These are phyloP conservation scores for Phialemonium atrogriseum DNA, from an alignment of 2,329 filamentous ascomycete species.

Conservation along the genomic window DNA sequence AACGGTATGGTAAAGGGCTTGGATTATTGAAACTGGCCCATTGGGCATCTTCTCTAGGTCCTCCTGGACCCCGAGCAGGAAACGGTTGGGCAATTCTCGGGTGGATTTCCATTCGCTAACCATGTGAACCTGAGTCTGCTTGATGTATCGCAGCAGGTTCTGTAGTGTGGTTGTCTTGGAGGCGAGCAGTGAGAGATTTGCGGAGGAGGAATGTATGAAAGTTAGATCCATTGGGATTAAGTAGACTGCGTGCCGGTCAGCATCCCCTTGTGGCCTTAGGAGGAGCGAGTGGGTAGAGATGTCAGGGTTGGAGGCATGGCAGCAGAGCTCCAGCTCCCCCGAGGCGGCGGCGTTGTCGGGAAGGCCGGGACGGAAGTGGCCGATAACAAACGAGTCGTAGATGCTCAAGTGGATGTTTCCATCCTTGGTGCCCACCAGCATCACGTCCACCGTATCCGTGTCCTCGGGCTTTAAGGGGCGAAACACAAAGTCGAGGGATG, in stretches of 20 bases:
- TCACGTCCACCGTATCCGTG: slow-evolving; percentile 68
- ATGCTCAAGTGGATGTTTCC: slow-evolving; percentile 70
- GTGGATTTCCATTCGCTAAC: slow-evolving; percentile 75
- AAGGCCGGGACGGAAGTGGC: slow-evolving; percentile 47
- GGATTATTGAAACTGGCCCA: slow-evolving; percentile 54
- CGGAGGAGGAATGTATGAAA: slow-evolving; percentile 69
- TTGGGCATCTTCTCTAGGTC: slow-evolving; percentile 57
- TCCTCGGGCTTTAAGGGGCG: slow-evolving; percentile 53
- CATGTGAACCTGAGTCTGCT: slow-evolving; percentile 72
- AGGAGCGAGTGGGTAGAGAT: slow-evolving; percentile 71
- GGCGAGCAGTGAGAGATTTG: slow-evolving; percentile 75
- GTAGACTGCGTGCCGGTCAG: slow-evolving; percentile 37
- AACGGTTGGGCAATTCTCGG: slow-evolving; percentile 69
- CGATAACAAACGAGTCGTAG: slow-evolving; percentile 78
- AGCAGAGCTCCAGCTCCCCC: slow-evolving; percentile 31
- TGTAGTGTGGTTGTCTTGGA: slow-evolving; percentile 83
- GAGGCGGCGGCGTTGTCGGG: slow-evolving; percentile 13
- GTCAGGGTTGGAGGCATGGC: slow-evolving; percentile 64
- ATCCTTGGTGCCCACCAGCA: slow-evolving; percentile 65
- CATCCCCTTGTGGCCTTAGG: slow-evolving; percentile 29
- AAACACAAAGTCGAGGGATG: slow-evolving; percentile 63
- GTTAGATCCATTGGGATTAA: slow-evolving; percentile 76
- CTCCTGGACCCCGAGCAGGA: slow-evolving; percentile 68
- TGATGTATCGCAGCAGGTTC: slow-evolving; percentile 77
- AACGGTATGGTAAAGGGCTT: slow-evolving; percentile 75